Base-by-base conservation (phyloP, 345 rosid species). In the Lumnitzera littorea region DNA sequence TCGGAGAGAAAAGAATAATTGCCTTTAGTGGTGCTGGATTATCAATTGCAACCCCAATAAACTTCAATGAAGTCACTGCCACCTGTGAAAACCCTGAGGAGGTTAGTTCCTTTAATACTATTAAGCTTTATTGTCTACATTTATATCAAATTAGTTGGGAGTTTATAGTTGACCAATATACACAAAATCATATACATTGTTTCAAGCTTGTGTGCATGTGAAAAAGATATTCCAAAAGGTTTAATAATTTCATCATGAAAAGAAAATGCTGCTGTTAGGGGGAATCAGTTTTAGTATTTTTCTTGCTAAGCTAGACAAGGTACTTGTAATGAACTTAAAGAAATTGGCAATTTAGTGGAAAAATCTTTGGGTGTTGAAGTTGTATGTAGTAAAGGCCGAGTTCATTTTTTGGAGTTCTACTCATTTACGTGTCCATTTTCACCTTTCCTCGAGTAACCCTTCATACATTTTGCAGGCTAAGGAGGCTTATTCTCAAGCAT, bases 1-100 rank as follows among this genome's bases (percentile, higher is more conserved):
- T 94, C 46, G 99, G 99, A 52, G 99, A 94, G 82, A 87, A 27
- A 75, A 78, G 99, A 73, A 72, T 73, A 63, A 73, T 89, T 56
- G 62, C 87, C 55, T 94, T 74, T 72, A 76, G 74, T 60, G 97
- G 97, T 50, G 67, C 67, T 9, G 99, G 97, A 49, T 52, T 94
- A 64, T 87, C 99, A 9, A 62, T 90, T 47, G 87, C 80, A 46
- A 84, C 88, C 2, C 81, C 77, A 71, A 73, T 87, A 70, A 77
- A 63, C 59, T 80, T 79, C 73, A 55, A 67, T 56, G 95, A 84
- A 50, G 72, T 87, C 20, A 67, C 78, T 61, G 80, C 80, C 62
- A 66, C 74, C 62, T 83, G 78, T 66, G 71, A 72, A 60, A 74
- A 82, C 60, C 75, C 90, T 51, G 90, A 86, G 56, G 83, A 89